These are phyloP conservation scores for Gardenia jasminoides DNA, from an alignment of 257 asterid species.

Conservation along the genomic window DNA sequence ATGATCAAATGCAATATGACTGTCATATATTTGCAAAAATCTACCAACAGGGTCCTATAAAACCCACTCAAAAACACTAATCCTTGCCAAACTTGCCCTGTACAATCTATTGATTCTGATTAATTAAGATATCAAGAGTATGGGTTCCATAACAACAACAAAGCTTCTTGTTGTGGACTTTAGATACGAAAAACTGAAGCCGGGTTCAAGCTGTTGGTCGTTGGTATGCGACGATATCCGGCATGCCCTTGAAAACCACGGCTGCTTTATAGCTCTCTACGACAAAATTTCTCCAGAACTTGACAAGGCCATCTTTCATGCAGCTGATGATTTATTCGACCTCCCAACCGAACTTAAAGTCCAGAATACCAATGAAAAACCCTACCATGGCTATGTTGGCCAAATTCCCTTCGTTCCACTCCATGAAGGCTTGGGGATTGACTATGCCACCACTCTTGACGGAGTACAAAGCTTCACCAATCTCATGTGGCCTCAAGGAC, in stretches of 20 bases:
- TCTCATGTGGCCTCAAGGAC: constrained; percentile 78
- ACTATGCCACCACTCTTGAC: constrained; percentile 56
- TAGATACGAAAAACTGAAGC: constrained; percentile 42
- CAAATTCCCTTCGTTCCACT: constrained; percentile 67
- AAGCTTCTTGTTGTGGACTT: constrained; percentile 50
- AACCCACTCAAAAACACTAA: constrained; percentile 1
- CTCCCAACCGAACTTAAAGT: constrained; percentile 50
- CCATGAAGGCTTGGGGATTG: constrained; percentile 73
- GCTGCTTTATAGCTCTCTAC: constrained; percentile 61
- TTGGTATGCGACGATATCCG: constrained; percentile 45
- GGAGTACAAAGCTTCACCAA: constrained; percentile 55
- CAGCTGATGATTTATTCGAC: constrained; percentile 50
- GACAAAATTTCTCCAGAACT: constrained; percentile 51
- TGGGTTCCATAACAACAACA: constrained; percentile 48
- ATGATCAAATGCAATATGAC: too few relatives aligned
- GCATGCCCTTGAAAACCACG: constrained; percentile 59
- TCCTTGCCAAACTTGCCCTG: not conserved
- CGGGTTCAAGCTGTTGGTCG: constrained; percentile 50
- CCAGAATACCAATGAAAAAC: constrained; percentile 51
- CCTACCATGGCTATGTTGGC: constrained; percentile 83
- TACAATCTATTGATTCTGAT: not conserved
- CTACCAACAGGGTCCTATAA: not conserved
- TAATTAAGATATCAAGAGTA: constrained; percentile 7
- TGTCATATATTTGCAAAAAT: too few relatives aligned
- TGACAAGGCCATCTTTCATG: constrained; percentile 48